phyloP scores from a whole-genome alignment of 2,329 filamentous ascomycete genomes.

The Colletotrichum trifolii region DNA sequence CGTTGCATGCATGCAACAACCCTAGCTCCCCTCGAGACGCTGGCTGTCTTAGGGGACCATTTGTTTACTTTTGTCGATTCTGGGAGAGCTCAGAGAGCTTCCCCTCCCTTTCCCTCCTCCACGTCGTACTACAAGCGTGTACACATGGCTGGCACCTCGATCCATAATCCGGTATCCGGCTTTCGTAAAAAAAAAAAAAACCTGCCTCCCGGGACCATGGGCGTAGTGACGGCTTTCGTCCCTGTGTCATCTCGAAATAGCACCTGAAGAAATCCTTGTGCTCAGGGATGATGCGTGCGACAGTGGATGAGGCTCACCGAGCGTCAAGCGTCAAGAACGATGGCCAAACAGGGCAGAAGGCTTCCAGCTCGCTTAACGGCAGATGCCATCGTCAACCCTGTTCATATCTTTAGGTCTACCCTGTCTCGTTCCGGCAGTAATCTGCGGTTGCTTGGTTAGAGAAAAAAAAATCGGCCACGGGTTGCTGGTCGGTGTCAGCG shows the following conservation, averaged over 20 bases:
- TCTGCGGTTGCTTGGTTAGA: constrained; percentile 34
- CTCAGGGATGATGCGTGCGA: constrained; percentile 10
- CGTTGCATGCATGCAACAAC: constrained; percentile 27
- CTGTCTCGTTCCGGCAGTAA: constrained; percentile 29
- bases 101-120: neutral
- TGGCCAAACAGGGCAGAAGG: constrained; percentile 19
- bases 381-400: constrained; percentile 34
- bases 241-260: constrained; percentile 24
- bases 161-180: constrained; percentile 10
- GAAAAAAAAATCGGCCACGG: constrained; percentile 19
- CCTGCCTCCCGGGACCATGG: constrained; percentile 1
- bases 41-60: constrained; percentile 29
- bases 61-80: constrained; percentile 35
- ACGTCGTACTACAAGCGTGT: no score
- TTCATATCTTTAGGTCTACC: constrained; percentile 22
- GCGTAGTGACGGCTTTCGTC: constrained; percentile 1
- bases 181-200: neutral
- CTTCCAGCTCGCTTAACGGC: constrained; percentile 20
- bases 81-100: constrained; percentile 13
- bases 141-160: constrained; percentile 11
- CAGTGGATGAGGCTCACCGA: constrained; percentile 10
- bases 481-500: no score
- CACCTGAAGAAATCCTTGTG: constrained; percentile 23
- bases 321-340: constrained; percentile 9
- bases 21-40: constrained; percentile 28